Base-by-base conservation (phyloP, 108 stramenopile genomes). In the Nannochloropsis granulata region DNA sequence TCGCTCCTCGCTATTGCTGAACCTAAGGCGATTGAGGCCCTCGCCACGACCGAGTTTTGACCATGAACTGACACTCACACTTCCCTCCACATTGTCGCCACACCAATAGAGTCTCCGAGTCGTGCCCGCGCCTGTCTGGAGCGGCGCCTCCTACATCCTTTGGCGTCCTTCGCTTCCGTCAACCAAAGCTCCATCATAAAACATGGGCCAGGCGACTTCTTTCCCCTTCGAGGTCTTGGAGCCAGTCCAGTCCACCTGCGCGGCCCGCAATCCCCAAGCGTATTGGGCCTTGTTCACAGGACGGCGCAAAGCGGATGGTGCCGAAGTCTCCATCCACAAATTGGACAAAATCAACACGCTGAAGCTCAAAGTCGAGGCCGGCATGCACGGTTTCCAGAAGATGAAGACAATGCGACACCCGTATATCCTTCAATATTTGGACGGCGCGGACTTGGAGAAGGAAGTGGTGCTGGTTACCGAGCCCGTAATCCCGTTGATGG, bases 391-490 rank as follows among this genome's bases (percentile, higher is more conserved):
- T 9, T 85, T 88, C 46, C 84, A 84, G 44, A 88, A 84, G 80
- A 56, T 84, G 25, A 26, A 84, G 25, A 88, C 84, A 14, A 78
- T 88, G 81, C 44, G 87, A 78, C 87, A 88, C 43, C 87, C 87
- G 12, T 56, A 88, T 25, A 81, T 88, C 43, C 82, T 88, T 21
- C 79, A 84, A 23, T 88, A 84, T 26, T 71, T 88, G 21, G 87
- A 88, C 45, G 85, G 84, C 16, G 83, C 71, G 44, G 84, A 88
- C 46, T 84, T 88, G 46, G 87, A 88, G 12, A 88, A 81, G 13
- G 87, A 88, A 79, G 44, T 85, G 56, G 84, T 88, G 11, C 81
- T 88, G 26, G 87, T 84, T n/a, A 88, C 87, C 25, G 85, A 86
- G 79, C 24, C 82, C 24, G 85, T 86, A 34, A 81, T 82, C 25